These are phyloP conservation scores for Leishmania braziliensis DNA, from an alignment of 208 protist species.

Conservation along the genomic window DNA sequence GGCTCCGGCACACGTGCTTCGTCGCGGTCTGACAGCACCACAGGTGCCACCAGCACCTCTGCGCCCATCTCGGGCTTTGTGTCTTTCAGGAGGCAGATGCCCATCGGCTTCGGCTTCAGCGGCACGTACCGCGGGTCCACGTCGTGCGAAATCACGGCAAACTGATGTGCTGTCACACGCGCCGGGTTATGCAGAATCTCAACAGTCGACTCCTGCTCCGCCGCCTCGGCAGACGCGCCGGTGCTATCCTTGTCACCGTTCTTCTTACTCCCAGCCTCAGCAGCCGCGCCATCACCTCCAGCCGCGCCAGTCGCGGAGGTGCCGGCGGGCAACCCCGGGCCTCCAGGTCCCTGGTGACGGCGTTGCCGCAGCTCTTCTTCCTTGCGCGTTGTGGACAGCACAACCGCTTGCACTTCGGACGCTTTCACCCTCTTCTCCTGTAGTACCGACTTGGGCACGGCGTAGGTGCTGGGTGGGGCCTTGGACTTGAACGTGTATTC, in stretches of 20 bases:
- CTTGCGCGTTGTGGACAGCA: slow-evolving; percentile 89
- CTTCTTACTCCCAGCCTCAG: slow-evolving; percentile 8
- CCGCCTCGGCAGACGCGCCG: slow-evolving; percentile 7
- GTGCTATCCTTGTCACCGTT: slow-evolving; percentile 6
- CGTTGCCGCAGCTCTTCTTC: slow-evolving; percentile 83
- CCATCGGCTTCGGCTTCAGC: slow-evolving; percentile 67
- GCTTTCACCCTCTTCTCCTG: slow-evolving; percentile 88
- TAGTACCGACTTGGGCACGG: slow-evolving; percentile 77
- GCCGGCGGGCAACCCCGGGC: slow-evolving; percentile 6
- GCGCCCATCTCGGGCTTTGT: slow-evolving; percentile 61
- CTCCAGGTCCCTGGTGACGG: slow-evolving; percentile 28
- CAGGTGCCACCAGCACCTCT: slow-evolving; percentile 50
- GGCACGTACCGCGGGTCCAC: slow-evolving; percentile 74
- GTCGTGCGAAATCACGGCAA: slow-evolving; percentile 66
- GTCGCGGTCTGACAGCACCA: slow-evolving; percentile 51
- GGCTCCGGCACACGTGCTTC: slow-evolving; percentile 75
- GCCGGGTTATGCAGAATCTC: slow-evolving; percentile 82
- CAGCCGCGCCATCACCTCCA: not conserved
- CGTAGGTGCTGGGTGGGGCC: slow-evolving; percentile 94
- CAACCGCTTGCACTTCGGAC: slow-evolving; percentile 59
- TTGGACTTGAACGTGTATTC: slow-evolving; percentile 93
- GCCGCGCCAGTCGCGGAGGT: not conserved
- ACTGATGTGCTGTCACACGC: slow-evolving; percentile 80
- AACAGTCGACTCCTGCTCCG: slow-evolving; percentile 53
- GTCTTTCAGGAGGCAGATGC: slow-evolving; percentile 82